phyloP scores from a whole-genome alignment of 192 early-diverging fungal genomes.

The Rhizoclosmatium globosum region DNA sequence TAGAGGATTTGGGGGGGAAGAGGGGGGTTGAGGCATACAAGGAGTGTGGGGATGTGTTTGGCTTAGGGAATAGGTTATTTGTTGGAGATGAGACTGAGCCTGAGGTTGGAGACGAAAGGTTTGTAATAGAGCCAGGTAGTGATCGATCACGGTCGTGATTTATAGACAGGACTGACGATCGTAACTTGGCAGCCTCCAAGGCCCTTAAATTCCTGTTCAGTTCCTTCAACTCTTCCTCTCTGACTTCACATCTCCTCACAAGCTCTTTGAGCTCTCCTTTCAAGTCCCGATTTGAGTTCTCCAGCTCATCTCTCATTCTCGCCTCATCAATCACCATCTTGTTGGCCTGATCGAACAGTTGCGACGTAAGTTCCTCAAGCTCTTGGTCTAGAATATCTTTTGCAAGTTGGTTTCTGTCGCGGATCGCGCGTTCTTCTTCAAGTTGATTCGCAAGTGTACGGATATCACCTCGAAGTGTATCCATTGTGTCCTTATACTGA shows the following conservation, averaged over 20 bases:
- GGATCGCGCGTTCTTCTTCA: slow-evolving; percentile 46
- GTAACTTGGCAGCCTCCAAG: slow-evolving; percentile 49
- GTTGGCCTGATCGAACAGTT: slow-evolving; percentile 66
- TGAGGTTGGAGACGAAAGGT: slow-evolving; percentile 7
- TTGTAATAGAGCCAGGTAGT: slow-evolving; percentile 36
- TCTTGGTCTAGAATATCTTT: slow-evolving; percentile 68
- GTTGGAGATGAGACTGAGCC: background rate
- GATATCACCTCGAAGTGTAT: slow-evolving; percentile 49
- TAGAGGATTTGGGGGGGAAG: background rate
- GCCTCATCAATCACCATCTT: slow-evolving; percentile 63
- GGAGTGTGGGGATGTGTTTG: background rate
- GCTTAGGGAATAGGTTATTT: background rate
- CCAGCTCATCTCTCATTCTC: slow-evolving; percentile 52
- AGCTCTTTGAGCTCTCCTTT: slow-evolving; percentile 50
- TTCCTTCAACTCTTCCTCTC: slow-evolving; percentile 56
- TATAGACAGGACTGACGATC: slow-evolving; percentile 37
- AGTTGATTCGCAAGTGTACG: slow-evolving; percentile 48
- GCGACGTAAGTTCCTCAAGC: slow-evolving; percentile 65
- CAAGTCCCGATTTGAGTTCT: slow-evolving; percentile 51
- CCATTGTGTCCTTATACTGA: slow-evolving; percentile 46
- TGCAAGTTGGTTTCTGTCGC: slow-evolving; percentile 51
- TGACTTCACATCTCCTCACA: slow-evolving; percentile 35
- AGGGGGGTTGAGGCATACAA: slow-evolving; percentile 1
- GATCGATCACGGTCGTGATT: slow-evolving; percentile 14
- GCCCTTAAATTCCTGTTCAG: slow-evolving; percentile 45